phyloP scores from a whole-genome alignment of 441 rosid genomes.

The Eutrema salsugineum region DNA sequence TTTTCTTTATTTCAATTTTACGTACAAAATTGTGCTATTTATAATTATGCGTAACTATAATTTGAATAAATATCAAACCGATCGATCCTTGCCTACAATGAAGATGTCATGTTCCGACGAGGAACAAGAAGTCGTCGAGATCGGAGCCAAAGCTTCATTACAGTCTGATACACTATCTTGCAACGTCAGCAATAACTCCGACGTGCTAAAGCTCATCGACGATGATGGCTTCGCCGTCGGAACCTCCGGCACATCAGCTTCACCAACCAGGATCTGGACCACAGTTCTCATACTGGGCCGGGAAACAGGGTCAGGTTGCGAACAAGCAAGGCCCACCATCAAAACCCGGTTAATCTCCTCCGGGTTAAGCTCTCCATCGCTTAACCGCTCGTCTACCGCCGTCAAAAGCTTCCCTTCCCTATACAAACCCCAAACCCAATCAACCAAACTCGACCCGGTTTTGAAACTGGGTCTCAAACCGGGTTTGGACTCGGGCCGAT shows the following conservation, averaged over 20 bases:
- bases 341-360: slow-evolving; percentile 63
- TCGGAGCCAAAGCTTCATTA: slow-evolving; percentile 46
- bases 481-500: slow-evolving; percentile 29
- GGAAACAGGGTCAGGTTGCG: slow-evolving; percentile 84
- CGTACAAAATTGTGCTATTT: slow-evolving; percentile 18
- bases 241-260: slow-evolving; percentile 76
- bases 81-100: slow-evolving; percentile 46
- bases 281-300: slow-evolving; percentile 84
- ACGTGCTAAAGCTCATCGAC: slow-evolving; percentile 80
- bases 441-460: slow-evolving; percentile 66
- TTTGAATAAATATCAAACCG: slow-evolving; percentile 32
- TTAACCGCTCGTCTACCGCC: slow-evolving; percentile 69
- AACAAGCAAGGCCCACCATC: slow-evolving; percentile 84
- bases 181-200: slow-evolving; percentile 68
- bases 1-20: slow-evolving; percentile 1
- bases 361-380: slow-evolving; percentile 50
- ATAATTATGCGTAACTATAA: slow-evolving; percentile 6
- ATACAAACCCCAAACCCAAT: slow-evolving; percentile 95
- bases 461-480: slow-evolving; percentile 28
- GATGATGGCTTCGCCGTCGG: slow-evolving; percentile 79
- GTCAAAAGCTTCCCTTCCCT: slow-evolving; percentile 64
- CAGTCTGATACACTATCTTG: slow-evolving; percentile 92
- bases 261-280: slow-evolving; percentile 89
- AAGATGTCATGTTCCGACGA: slow-evolving; percentile 58
- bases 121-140: slow-evolving; percentile 49